Evolutionary conservation across 768 basidiomycete species (phyloP), one percentile per base, ranked within the genome.

Genomic region (Tephrocybe rancida): DNA sequence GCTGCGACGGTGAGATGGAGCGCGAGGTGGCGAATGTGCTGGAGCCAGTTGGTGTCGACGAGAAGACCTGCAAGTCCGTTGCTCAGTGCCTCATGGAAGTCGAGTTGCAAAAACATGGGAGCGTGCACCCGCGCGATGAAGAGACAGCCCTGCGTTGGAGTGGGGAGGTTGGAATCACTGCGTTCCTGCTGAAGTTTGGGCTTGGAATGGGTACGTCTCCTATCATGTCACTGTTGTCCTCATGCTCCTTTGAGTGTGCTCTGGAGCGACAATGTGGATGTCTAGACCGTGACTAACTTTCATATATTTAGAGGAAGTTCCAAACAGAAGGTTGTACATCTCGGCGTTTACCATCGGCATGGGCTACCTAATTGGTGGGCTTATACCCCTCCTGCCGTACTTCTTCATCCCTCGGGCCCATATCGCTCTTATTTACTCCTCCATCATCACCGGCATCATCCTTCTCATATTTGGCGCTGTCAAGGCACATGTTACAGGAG

Each of bases 101-200:
- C 38, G 91, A 92, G 64, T 73, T 78, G 6, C 75, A 77, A 43
- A 65, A 60, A 4, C 26, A 55, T 10, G 37, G 30, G 32, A 25
- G 18, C 18, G 53, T 60, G 19, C 64, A 55, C n/a, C 54, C 68
- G 11, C 60, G 60, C 14, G 84, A 86, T 52, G 81, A 81, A 52
- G 90, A 92, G 64, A 78, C 70, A 2, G 76, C 77, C 14, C 71
- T 87, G 45, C 77, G 78, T 57, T 91, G 88, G 85, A 85, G 83
- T 57, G 82, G 84, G 42, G 85, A 88, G 25, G 84, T 94, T 56
- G 97, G 97, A 0, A 69, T 98, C 34, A 95, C 96, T 0, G 85
- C 94, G 2, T 99, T 99, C 74, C 72, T 99, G 62, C 81, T 98
- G 61, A 97, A 93, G 72, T 98, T 98, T 61, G 95, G 95, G n/a